Base-by-base conservation (phyloP, 352 stramenopile genomes). In the Globisporangium parvum region DNA sequence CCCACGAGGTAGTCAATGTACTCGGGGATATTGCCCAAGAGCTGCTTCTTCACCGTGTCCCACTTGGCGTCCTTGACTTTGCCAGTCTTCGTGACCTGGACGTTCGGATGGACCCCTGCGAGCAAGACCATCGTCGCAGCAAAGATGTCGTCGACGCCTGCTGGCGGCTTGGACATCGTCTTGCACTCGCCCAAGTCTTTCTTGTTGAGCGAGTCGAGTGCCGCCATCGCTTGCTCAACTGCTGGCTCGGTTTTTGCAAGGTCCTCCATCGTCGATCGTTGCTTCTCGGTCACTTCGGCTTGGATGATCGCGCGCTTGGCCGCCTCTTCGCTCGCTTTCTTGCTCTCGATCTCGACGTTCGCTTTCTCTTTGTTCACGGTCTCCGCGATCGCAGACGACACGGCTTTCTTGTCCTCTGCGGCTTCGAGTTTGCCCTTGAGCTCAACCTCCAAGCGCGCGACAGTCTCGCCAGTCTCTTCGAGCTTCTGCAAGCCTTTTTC, bases 151-250 rank as follows among this genome's bases (percentile, higher is more conserved):
- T 98, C 95, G 26, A 98, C 91, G 55, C 93, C 93, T 18, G 81
- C 71, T 18, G 95, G 95, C 40, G 93, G 93, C 62, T 97, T 98
- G 44, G 80, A 88, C 95, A 98, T 98, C 18, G 93, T 97, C 63
- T 98, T 98, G 77, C 93, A 98, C 57, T 98, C 92, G 47, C 91
- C 91, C 2, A 98, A 71, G 75, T 98, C 93, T 63, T 98, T 98
- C 62, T 98, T 97, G 75, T 98, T 97, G 47, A 98, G 71, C 20
- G 93, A 98, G 54, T 98, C 92, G 0, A 98, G 79, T 6, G 95
- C 94, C 55, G 95, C 91, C 91, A 98, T 98, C n/a, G 94, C 95
- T 56, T 96, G 89, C 47, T 95, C 79, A 12, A 98, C 93, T 28
- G 95, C 91, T 31, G 95, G 94, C 47, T 98, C 94, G 17, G 95